Conservation (phyloP, 2,329 filamentous ascomycete genomes). For the Didymella pomorum region DNA sequence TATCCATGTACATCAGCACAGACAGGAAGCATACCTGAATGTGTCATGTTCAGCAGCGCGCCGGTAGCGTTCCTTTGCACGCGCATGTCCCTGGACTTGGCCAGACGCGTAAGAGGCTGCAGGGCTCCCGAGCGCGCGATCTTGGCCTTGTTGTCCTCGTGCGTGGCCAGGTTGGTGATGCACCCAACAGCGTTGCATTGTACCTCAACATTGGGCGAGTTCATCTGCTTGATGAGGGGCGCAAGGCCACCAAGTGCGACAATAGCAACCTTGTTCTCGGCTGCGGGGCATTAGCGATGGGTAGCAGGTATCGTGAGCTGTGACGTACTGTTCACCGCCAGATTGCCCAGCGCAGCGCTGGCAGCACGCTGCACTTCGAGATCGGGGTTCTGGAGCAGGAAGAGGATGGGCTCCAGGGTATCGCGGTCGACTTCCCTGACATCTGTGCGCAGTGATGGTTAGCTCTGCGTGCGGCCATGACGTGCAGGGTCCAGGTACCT, state of each 20-base stretch:
- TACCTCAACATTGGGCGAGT: constrained; percentile 96
- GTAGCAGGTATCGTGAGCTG: constrained; percentile 11
- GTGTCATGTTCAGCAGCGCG: constrained; percentile 97
- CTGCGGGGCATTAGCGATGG: constrained; percentile 64
- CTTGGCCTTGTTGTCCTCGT: constrained; percentile 99
- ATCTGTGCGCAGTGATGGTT: constrained; percentile 68
- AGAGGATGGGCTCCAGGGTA: constrained; percentile 94
- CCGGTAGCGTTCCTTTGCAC: constrained; percentile 98
- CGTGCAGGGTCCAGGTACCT: constrained; percentile 65
- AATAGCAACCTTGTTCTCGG: constrained; percentile 97
- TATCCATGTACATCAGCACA: neutral
- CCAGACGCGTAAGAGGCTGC: constrained; percentile 86
- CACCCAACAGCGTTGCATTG: constrained; percentile 99
- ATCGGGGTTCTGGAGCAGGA: constrained; percentile 91
- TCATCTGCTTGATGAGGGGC: constrained; percentile 97
- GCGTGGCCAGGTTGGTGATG: constrained; percentile 97
- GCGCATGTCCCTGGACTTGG: constrained; percentile 98
- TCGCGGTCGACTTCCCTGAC: constrained; percentile 94
- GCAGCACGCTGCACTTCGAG: constrained; percentile 97
- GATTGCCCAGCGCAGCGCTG: constrained; percentile 92
- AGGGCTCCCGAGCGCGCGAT: constrained; percentile 95
- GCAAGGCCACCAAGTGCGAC: constrained; percentile 89
- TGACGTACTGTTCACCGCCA: constrained; percentile 88
- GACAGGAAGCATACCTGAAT: constrained; percentile 75
- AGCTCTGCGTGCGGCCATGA: constrained; percentile 19